Percentiles rank a stretch among this genome's conserved stretches.
Conservation (phyloP, 1,284 basidiomycete species). For the Heterobasidion occidentale region DNA sequence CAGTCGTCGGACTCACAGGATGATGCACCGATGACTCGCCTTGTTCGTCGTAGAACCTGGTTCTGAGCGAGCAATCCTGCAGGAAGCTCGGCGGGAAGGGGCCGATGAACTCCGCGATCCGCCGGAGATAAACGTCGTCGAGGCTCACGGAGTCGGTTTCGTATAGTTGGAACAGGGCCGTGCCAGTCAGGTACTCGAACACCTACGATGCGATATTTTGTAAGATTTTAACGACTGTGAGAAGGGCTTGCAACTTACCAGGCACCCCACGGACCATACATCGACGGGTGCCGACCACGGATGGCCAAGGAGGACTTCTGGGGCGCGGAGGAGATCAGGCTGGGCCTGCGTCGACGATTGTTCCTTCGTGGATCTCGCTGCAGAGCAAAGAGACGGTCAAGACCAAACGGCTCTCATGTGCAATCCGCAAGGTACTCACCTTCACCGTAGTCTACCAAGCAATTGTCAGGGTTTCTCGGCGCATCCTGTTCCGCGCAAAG, state of each 20-base stretch:
- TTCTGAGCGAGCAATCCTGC: background rate
- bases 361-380: too few species aligned
- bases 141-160: background rate
- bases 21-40: background rate
- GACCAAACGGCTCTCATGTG: background rate
- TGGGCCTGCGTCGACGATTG: too few species aligned
- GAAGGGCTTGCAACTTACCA: background rate
- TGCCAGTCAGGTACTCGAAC: background rate
- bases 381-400: background rate
- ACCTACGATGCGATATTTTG: background rate
- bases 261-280: too few species aligned
- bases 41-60: background rate
- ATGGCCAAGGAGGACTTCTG: too few species aligned
- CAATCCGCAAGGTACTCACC: background rate
- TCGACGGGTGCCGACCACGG: too few species aligned
- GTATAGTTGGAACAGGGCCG: background rate
- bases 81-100: background rate
- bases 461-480: conserved; percentile 4
- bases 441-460: background rate
- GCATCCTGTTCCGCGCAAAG: conserved; percentile 1
- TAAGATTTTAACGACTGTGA: background rate
- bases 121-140: background rate
- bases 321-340: too few species aligned
- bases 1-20: background rate
- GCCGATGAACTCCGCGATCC: background rate